Conservation (phyloP, 1,284 basidiomycete species). For the Trametes sp. region DNA sequence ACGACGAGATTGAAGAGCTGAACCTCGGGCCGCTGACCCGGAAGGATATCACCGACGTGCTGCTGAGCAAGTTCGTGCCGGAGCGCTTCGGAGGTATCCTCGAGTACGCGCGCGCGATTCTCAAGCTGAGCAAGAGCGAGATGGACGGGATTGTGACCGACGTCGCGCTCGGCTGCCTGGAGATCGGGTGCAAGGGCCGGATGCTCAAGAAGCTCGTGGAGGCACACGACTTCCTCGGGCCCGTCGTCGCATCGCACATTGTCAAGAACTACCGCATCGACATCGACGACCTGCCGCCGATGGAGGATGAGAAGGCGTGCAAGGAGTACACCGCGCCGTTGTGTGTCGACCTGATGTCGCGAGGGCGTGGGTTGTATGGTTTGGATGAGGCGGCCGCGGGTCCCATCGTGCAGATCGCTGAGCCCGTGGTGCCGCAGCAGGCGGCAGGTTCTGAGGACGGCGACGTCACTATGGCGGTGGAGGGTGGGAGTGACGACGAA, state of each 20-base stretch:
- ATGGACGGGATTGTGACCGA: conserved; percentile 57
- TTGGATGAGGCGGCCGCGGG: conserved; percentile 29
- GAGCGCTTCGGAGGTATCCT: conserved; percentile 61
- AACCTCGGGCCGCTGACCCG: conserved; percentile 61
- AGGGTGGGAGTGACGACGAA: conserved; percentile 25
- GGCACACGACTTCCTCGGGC: conserved; percentile 49
- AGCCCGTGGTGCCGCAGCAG: conserved; percentile 7
- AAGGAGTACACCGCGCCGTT: conserved; percentile 54
- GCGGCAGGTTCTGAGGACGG: conserved; percentile 1
- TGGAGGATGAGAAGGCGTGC: conserved; percentile 54
- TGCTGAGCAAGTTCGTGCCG: conserved; percentile 70
- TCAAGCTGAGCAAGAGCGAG: conserved; percentile 51
- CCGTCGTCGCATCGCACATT: conserved; percentile 52
- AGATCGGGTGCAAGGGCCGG: conserved; percentile 75
- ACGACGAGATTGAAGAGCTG: conserved; percentile 55
- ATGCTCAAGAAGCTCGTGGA: conserved; percentile 65
- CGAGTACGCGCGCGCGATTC: conserved; percentile 58
- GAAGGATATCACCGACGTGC: conserved; percentile 65
- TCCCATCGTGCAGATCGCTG: conserved; percentile 16
- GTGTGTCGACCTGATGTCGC: conserved; percentile 53
- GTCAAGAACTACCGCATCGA: conserved; percentile 57
- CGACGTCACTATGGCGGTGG: conserved; percentile 25
- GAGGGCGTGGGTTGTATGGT: conserved; percentile 25
- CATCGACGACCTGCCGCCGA: conserved; percentile 60
- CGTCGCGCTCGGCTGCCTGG: conserved; percentile 61